Percentiles rank a stretch among this genome's conserved stretches.
These are phyloP conservation scores for Puccinia hordei DNA, from an alignment of 1,284 basidiomycete species.

Conservation along the genomic window DNA sequence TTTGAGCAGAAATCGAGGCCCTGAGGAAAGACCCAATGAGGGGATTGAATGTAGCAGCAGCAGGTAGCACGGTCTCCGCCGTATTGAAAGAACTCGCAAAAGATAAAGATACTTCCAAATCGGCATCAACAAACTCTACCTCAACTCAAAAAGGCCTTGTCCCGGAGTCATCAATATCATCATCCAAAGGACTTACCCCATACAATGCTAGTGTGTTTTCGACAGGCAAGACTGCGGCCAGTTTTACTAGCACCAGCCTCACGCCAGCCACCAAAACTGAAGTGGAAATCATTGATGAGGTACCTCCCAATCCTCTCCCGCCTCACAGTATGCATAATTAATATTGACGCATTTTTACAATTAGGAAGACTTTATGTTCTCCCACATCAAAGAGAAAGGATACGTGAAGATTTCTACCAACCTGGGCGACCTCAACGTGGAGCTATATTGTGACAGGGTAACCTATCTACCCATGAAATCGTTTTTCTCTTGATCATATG, in stretches of 20 bases:
- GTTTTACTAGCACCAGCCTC: slow-evolving; percentile 86
- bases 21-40: slow-evolving; percentile 54
- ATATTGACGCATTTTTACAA: slow-evolving; percentile 34
- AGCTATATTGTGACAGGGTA: slow-evolving; percentile 87
- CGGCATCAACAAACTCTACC: slow-evolving; percentile 21
- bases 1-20: slow-evolving; percentile 54
- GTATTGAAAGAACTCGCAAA: slow-evolving; percentile 52
- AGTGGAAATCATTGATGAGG: slow-evolving; percentile 85
- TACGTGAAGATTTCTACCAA: slow-evolving; percentile 89
- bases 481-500: slow-evolving; percentile 3
- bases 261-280: slow-evolving; percentile 76
- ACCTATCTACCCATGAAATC: slow-evolving; percentile 18
- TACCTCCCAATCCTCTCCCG: slow-evolving; percentile 56
- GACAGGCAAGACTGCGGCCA: slow-evolving; percentile 85
- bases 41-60: slow-evolving; percentile 57
- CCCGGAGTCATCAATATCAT: slow-evolving; percentile 27
- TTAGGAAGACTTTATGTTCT: slow-evolving; percentile 83
- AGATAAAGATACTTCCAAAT: slow-evolving; percentile 47
- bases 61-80: slow-evolving; percentile 57
- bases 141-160: slow-evolving; percentile 7
- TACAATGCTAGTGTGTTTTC: slow-evolving; percentile 91
- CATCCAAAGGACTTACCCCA: slow-evolving; percentile 57
- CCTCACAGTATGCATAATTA: not conserved
- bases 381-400: slow-evolving; percentile 64
- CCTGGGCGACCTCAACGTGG: slow-evolving; percentile 83